Evolutionary conservation across 495 filamentous ascomycete genomes (phyloP).

Genomic region (Tuber microsphaerosporum): DNA sequence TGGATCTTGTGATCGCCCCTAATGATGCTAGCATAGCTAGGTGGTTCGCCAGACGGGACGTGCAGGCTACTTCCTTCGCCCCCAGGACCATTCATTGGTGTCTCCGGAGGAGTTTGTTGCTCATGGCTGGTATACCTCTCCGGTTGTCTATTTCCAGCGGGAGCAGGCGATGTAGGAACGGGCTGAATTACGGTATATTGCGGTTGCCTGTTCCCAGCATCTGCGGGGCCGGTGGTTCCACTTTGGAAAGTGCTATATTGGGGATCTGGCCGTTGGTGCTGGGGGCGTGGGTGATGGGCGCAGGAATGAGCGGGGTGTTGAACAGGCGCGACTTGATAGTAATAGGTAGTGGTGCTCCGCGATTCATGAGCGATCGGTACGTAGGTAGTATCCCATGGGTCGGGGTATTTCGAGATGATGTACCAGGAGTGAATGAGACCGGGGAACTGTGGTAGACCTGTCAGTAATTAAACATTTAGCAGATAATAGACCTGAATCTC

Average conservation of each 20-base stretch:
- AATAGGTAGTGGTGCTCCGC: constrained; percentile 47
- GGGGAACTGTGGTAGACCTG: constrained; percentile 51
- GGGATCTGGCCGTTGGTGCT: constrained; percentile 40
- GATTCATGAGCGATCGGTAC: constrained; percentile 53
- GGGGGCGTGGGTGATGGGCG: constrained; percentile 44
- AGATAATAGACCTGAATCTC: constrained; percentile 23
- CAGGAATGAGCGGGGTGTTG: constrained; percentile 39
- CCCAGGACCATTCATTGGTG: constrained; percentile 38
- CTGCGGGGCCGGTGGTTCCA: constrained; percentile 5
- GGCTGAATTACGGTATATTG: constrained; percentile 33
- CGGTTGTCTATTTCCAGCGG: constrained; percentile 36
- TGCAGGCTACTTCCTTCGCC: constrained; percentile 41
- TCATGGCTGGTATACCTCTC: constrained; percentile 35
- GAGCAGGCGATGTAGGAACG: constrained; percentile 9
- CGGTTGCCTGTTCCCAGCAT: constrained; percentile 44
- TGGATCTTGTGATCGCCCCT: constrained; percentile 86
- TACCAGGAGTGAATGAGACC: constrained; percentile 96
- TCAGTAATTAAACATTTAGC: neutral
- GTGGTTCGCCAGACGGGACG: constrained; percentile 50
- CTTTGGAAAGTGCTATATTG: constrained; percentile 43
- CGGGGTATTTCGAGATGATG: constrained; percentile 88
- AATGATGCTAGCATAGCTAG: constrained; percentile 78
- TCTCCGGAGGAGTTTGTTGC: constrained; percentile 37
- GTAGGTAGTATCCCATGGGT: constrained; percentile 59
- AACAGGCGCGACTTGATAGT: constrained; percentile 30